Evolutionary conservation across 805 yeast species (phyloP), one percentile per base, ranked within the genome.

Genomic region (Cyberlindnera misumaiensis): DNA sequence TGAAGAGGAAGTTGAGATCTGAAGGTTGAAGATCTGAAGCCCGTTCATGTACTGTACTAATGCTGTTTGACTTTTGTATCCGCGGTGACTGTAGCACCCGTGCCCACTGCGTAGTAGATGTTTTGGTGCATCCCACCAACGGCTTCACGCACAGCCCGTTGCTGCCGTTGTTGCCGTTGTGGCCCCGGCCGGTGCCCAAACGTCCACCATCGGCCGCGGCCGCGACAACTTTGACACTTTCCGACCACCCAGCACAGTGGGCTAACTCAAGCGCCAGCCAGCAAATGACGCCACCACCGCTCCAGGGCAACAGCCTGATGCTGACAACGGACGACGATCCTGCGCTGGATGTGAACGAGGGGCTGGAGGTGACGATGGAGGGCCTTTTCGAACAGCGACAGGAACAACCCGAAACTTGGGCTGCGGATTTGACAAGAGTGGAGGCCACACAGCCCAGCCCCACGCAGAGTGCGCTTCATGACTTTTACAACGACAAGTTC

Each of bases 1-100:
- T 13, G 36, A 39, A 25, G 53, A 49, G 36, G 44, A 43, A 27
- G 46, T 43, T 27, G 39, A 47, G 9, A 27, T 36, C 16, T 44
- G 24, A 39, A 11, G 11, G 10, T 14, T 16, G 14, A 17, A 10
- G 11, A 2, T 30, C 13, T 27, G 11, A 13, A 8, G 8, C 16
- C 30, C 30, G 11, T 13, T 13, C 28, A 6, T 27, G 14, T 13
- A 27, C n/a, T 27, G 28, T 27, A 13, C 28, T 13, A 27, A 11
- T 27, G 11, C 27, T 9, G 9, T 28, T 10, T 13, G 11, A 13
- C 11, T 13, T 28, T 10, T 28, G 15, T 28, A 13, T 28, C 16
- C 4, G 11, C 11, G 30, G 17, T 5, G 13, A 5, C 30, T 13
- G 30, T 28, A 13, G 17, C 30, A 28, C 30, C 15, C 10, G 2